Percentiles rank a stretch among this genome's conserved stretches.
Evolutionary conservation across 2,329 filamentous ascomycete species (phyloP).

Genomic region (Ophiostoma angusticollis): DNA sequence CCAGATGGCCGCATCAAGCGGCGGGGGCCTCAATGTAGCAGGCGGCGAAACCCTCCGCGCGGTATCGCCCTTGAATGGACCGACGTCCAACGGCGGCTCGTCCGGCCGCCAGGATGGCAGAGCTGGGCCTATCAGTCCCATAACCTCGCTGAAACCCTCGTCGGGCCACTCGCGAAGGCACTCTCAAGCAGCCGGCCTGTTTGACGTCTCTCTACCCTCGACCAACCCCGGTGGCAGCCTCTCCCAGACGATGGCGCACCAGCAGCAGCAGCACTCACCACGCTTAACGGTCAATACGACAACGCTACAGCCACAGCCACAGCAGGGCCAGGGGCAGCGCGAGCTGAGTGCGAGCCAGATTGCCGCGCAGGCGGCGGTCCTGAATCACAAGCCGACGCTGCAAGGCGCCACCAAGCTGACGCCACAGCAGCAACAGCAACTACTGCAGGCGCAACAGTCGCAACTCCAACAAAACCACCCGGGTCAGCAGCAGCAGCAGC

Average conservation of each 20-base stretch:
- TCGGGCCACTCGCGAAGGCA: slow-evolving; percentile 45
- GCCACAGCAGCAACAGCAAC: slow-evolving; percentile 27
- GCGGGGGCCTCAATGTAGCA: slow-evolving; percentile 2
- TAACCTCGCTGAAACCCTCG: slow-evolving; percentile 12
- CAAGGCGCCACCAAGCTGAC: slow-evolving; percentile 8
- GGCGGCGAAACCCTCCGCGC: slow-evolving; percentile 19
- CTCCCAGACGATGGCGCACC: slow-evolving; percentile 31
- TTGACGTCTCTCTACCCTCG: slow-evolving; percentile 60
- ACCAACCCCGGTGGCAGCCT: slow-evolving; percentile 40
- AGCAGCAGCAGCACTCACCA: slow-evolving; percentile 3
- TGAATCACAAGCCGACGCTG: slow-evolving; percentile 41
- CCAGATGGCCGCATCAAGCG: neutral
- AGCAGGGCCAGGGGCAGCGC: slow-evolving; percentile 12
- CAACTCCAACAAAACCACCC: slow-evolving; percentile 25
- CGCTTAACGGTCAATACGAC: neutral
- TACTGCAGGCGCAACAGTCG: slow-evolving; percentile 36
- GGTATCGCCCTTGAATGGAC: slow-evolving; percentile 30
- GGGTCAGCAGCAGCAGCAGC: slow-evolving; percentile 19
- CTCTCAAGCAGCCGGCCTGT: slow-evolving; percentile 63
- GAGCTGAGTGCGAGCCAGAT: slow-evolving; percentile 58
- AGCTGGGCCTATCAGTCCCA: slow-evolving; percentile 18
- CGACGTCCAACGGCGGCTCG: slow-evolving; percentile 18
- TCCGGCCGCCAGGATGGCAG: slow-evolving; percentile 6
- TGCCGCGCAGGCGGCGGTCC: slow-evolving; percentile 64
- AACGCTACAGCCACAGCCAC: slow-evolving; percentile 15